Evolutionary conservation across 1,284 basidiomycete species (phyloP).

Genomic region (Tilletia caries): DNA sequence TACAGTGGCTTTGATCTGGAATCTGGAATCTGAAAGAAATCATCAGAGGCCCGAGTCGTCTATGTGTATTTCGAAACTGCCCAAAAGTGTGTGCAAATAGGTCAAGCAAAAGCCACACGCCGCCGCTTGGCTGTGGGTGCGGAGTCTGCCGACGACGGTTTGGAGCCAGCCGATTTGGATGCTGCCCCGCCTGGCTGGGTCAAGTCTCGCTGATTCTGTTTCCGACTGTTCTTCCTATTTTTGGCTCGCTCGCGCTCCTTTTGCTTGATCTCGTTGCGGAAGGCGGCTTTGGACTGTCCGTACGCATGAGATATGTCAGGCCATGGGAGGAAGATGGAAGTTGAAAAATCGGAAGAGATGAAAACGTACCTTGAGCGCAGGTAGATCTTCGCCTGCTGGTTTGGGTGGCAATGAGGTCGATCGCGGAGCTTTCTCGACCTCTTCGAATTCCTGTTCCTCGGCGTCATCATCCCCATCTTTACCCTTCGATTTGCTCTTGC

Average conservation of each 20-base stretch:
- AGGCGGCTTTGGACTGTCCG: not conserved
- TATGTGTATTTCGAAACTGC: not conserved
- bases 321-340: not conserved
- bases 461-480: not conserved
- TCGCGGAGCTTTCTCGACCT: not conserved
- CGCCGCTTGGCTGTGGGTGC: not conserved
- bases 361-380: not conserved
- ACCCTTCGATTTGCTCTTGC: not conserved
- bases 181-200: too few relatives aligned
- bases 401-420: not conserved
- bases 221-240: not conserved
- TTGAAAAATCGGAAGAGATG: not conserved
- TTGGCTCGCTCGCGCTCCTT: not conserved
- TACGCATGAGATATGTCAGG: not conserved
- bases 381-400: not conserved
- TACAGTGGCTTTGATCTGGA: too few relatives aligned
- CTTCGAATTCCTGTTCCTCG: conserved; percentile 1
- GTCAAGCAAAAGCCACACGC: conserved; percentile 1
- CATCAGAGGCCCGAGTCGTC: too few relatives aligned
- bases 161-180: not conserved
- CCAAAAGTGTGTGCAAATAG: not conserved
- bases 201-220: not conserved
- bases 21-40: too few relatives aligned
- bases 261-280: conserved; percentile 7
- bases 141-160: not conserved